Evolutionary conservation across 176 grass and related monocot genomes (phyloP), one percentile per base, ranked within the genome.

Genomic region (Poa annua): DNA sequence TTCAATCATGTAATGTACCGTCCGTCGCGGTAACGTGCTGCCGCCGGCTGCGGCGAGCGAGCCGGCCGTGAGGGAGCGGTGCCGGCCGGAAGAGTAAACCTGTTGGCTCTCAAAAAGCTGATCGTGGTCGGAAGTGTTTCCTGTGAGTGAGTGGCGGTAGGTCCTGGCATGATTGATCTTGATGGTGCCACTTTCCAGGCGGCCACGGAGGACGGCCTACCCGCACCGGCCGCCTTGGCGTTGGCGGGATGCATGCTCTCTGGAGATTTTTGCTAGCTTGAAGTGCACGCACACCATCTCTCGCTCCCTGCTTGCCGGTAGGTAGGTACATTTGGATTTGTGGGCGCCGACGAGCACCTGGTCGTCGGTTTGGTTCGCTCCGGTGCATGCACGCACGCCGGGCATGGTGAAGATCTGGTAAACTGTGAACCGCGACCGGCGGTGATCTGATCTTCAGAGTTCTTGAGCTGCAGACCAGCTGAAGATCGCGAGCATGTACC

Each of bases 241-340:
- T n/a, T n/a, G n/a, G n/a, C n/a, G n/a, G n/a, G n/a, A n/a, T n/a
- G n/a, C n/a, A n/a, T n/a, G n/a, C n/a, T n/a, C n/a, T n/a, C n/a
- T n/a, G n/a, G n/a, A n/a, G n/a, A n/a, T n/a, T n/a, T n/a, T n/a
- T n/a, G n/a, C n/a, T n/a, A 56, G 79, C 84, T 77, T 90, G 56
- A 44, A 79, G 56, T 39, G 88, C 88, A 86, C 83, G 88, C 88
- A 86, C 83, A 83, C 84, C 66, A 80, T 51, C 67, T 21, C 25
- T 12, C 20, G 14, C 54, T 41, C 76, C n/a, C n/a, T n/a, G n/a
- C n/a, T n/a, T n/a, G n/a, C n/a, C n/a, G n/a, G 29, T 29, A 29
- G 29, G 29, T 29, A 29, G 29, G n/a, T n/a, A 29, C 29, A n/a
- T n/a, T n/a, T n/a, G n/a, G n/a, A 45, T 48, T 75, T 20, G 69